Base-by-base conservation (phyloP, 148 eudicot species). In the Linanthus parryae region DNA sequence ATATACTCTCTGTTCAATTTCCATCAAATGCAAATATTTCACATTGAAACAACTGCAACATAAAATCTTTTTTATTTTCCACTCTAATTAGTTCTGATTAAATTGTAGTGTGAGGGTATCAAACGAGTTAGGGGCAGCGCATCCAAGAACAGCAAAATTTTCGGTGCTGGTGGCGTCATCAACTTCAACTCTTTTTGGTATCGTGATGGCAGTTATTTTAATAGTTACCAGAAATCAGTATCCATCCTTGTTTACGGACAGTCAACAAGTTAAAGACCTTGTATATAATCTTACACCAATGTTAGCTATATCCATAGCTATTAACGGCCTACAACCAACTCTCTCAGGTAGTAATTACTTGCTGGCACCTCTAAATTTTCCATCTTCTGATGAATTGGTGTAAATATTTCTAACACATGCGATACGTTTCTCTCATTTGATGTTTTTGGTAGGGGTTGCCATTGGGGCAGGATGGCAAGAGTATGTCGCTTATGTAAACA, bases 271-370 rank as follows among this genome's bases (percentile, higher is more conserved):
- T 14, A 56, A 59, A 23, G 4, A 53, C 14, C 22, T 63, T 35
- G 78, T 73, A 2, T 59, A 63, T 28, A 43, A 55, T 3, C 63
- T 73, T 8, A 68, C 78, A 3, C 73, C 73, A 0, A 51, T 68
- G 44, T 60, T 73, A 15, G 73, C 56, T 3, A 16, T 55, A n/a
- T 63, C 66, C 46, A 55, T 73, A 7, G 47, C 59, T n/a, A 46
- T 68, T 18, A 64, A 68, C 70, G 64, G 51, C 35, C 49, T 73
- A 44, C 78, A 73, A 45, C 73, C 73, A 4, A 62, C 54, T 36
- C 51, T 73, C 0, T 64, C 62, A 1, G 67, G 3, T 43, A 5
- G 24, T 19, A 43, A 17, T 43, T 43, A 8, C 8, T 0, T 43
- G 1, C 10, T 5, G 8, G 10, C 25, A 20, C 4, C 3, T n/a